phyloP scores from a whole-genome alignment of 257 asterid genomes.

The Osmanthus fragrans region DNA sequence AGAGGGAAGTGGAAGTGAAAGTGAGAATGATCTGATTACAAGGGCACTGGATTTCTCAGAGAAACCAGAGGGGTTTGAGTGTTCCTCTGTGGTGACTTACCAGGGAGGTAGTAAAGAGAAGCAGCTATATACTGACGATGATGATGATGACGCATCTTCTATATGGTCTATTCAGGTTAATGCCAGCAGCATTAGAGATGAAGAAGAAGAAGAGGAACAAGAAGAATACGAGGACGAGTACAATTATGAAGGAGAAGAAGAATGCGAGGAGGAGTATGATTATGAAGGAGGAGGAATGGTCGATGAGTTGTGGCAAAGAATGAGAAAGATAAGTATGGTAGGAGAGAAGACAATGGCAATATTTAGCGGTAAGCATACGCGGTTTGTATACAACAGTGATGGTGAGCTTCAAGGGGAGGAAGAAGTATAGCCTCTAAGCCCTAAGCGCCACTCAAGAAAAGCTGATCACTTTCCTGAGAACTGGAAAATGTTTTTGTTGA shows the following conservation, averaged over 20 bases:
- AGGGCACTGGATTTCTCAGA: conserved; percentile 82
- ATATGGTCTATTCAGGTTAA: conserved; percentile 84
- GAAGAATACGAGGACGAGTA: conserved; percentile 25
- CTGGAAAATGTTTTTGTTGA: neutral
- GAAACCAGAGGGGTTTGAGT: conserved; percentile 41
- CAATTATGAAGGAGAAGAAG: conserved; percentile 14
- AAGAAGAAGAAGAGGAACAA: conserved; percentile 39
- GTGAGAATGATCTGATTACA: conserved; percentile 47
- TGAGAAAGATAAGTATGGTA: conserved; percentile 57
- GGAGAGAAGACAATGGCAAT: conserved; percentile 20
- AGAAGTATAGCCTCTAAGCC: conserved; percentile 18
- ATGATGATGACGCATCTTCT: conserved; percentile 59
- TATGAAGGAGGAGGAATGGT: conserved; percentile 23
- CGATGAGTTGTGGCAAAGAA: conserved; percentile 77
- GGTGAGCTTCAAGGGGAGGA: conserved; percentile 65
- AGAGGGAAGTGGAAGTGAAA: conserved; percentile 30
- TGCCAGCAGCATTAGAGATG: conserved; percentile 56
- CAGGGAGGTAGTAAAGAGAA: conserved; percentile 37
- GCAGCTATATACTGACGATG: conserved; percentile 30
- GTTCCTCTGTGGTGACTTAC: conserved; percentile 49
- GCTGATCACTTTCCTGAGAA: conserved; percentile 43
- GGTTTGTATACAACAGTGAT: conserved; percentile 71
- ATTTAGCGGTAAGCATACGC: conserved; percentile 64
- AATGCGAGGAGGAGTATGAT: conserved; percentile 12
- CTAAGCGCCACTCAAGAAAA: conserved; percentile 29